Base-by-base conservation (phyloP, 345 rosid species). In the Rhizophora mangle region DNA sequence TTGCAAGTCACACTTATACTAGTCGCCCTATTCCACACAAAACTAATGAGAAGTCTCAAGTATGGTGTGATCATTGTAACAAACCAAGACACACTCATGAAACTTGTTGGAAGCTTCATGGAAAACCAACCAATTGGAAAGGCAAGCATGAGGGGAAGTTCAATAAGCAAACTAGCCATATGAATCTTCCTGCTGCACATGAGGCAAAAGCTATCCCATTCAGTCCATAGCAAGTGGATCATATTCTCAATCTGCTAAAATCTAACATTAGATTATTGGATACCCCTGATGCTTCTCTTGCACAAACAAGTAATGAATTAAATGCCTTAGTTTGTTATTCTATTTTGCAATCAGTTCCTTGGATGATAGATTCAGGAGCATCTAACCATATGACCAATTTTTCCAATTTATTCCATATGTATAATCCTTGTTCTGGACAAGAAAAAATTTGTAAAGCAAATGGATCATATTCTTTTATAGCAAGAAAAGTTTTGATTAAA, bases 351-450 rank as follows among this genome's bases (percentile, higher is more conserved):
- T n/a, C 8, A 4, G 30, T 49, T 52, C 20, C 27, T 27, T 58
- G 43, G 55, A 68, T 68, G 9, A 58, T 67, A 16, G 43, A 72
- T 65, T 72, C 60, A 15, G 26, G 70, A 30, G 65, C 53, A 13
- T 72, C 24, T 9, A 37, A 49, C 29, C 64, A 65, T 4, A 68
- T 74, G 51, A 62, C 68, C 5, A 34, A 19, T 53, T 61, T 13
- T 16, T 61, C 58, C 13, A 4, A 37, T 9, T 6, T 62, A 20
- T 74, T 74, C 43, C 15, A 8, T 2, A 4, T 49, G 1, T 67
- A 62, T 74, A 32, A 24, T 4, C 63, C 52, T 5, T 55, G 51
- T 60, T 62, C 31, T 36, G 20, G 36, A 5, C 11, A 39, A 5
- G 8, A 62, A 62, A 39, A 34, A 21, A n/a, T 2, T 16, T 11